Conservation (phyloP, 2,329 filamentous ascomycete species). For the Fusarium sp. region DNA sequence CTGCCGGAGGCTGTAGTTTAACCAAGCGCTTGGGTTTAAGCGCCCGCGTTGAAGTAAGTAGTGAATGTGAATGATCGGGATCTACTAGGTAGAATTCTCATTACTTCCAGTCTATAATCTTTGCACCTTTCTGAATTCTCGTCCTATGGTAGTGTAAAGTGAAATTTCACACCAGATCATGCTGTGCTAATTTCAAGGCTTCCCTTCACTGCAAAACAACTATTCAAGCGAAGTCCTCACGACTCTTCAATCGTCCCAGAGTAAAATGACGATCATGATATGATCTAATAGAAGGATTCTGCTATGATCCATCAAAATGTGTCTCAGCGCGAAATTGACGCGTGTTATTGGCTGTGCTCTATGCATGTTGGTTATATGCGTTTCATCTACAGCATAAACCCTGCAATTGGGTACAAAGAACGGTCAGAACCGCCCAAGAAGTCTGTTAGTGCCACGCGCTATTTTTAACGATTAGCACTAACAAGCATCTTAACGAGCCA, state of each 20-base stretch:
- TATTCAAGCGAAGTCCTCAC: neutral
- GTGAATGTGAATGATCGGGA: too few relatives aligned
- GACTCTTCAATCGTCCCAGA: too few relatives aligned
- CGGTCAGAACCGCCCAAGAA: neutral
- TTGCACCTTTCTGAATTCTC: fast-evolving
- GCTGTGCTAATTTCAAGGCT: neutral
- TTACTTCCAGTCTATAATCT: neutral
- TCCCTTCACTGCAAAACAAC: neutral
- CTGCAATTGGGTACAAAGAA: neutral
- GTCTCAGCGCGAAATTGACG: neutral
- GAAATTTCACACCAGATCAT: neutral
- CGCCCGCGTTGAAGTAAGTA: neutral
- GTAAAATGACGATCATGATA: neutral
- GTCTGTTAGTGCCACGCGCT: neutral
- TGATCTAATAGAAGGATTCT: neutral
- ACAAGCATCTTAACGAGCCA: fast-evolving
- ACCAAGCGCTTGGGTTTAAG: neutral
- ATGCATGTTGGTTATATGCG: neutral
- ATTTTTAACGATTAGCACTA: fast-evolving
- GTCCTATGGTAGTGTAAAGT: neutral
- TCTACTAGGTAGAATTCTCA: too few relatives aligned
- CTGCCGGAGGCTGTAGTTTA: neutral
- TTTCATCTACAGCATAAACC: neutral
- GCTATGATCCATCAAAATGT: neutral
- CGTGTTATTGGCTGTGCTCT: neutral